These are phyloP conservation scores for Whalleya microplaca DNA, from an alignment of 2,329 filamentous ascomycete species.

Conservation along the genomic window DNA sequence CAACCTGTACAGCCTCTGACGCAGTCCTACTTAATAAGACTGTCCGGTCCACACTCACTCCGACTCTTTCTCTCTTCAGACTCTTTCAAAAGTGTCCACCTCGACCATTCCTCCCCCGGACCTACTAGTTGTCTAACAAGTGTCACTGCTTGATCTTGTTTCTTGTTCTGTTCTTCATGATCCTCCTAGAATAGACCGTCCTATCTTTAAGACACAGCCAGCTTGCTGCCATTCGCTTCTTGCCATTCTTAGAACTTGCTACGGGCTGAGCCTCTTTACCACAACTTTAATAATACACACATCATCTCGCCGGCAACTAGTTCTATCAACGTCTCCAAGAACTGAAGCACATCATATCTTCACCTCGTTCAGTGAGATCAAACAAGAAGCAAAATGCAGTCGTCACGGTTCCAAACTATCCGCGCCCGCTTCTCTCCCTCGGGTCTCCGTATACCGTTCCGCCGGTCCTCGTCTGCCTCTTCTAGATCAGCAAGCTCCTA, in stretches of 20 bases:
- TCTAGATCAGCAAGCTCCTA: constrained; percentile 46
- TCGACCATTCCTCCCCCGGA: constrained; percentile 23
- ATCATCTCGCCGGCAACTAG: background rate
- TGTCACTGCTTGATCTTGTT: constrained; percentile 17
- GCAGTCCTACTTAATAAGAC: constrained; percentile 26
- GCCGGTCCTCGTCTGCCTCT: constrained; percentile 53
- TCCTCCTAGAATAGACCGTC: constrained; percentile 33
- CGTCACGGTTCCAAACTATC: constrained; percentile 54
- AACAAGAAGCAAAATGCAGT: constrained; percentile 46
- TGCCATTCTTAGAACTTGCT: constrained; percentile 25
- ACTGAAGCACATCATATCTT: background rate
- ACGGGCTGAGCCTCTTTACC: constrained; percentile 39
- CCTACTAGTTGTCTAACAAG: constrained; percentile 18
- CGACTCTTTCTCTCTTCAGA: constrained; percentile 24
- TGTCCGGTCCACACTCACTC: constrained; percentile 17
- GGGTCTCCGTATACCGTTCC: constrained; percentile 55
- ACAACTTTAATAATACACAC: constrained; percentile 17
- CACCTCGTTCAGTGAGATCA: constrained; percentile 1
- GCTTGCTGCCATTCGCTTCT: constrained; percentile 37
- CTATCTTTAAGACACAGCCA: constrained; percentile 34
- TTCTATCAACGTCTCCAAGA: background rate
- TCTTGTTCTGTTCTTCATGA: constrained; percentile 25
- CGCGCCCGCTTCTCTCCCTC: constrained; percentile 55
- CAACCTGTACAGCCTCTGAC: constrained; percentile 20
- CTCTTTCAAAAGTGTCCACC: constrained; percentile 29